Evolutionary conservation across 176 grass and related monocot species (phyloP), one percentile per base, ranked within the genome.

Genomic region (Musa acuminata): DNA sequence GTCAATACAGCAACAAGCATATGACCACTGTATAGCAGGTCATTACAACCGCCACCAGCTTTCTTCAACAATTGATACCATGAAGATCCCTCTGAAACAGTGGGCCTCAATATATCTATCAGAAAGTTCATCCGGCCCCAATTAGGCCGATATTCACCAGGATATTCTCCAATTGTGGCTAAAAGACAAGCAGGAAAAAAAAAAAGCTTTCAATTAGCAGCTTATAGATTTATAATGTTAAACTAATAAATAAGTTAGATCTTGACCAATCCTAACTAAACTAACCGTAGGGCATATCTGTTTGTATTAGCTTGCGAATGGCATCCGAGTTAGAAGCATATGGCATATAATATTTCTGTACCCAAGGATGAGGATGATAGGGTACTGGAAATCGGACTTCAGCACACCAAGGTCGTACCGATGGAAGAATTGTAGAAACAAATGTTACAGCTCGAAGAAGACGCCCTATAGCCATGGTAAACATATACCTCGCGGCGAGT

Each of bases 1-100:
- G 93, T 96, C 55, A 96, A 79, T 48, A 96, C 93, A 78, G 89
- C 79, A 80, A 96, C 93, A 84, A 92, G 77, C 87, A 96, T 92
- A 74, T 96, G 93, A 1, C 94, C 94, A 71, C 94, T 98, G 49
- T 93, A 98, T 64, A 98, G 83, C 80, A 98, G 86, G 62, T 98
- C 94, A 79, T 88, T 98, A 76, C 93, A 96, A 75, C 89, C 93
- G 11, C 93, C 93, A 64, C 86, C 84, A 71, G 90, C 88, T 86
- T 81, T 98, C 82, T 93, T 98, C 79, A 98, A 63, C 72, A 91
- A 83, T 72, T 87, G 85, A 72, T 93, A 90, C 93, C 93, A 92
- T 58, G 87, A 90, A 52, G 89, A 81, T 11, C 85, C 94, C n/a
- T 93, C 90, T 69, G 83, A 88, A 68, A 82, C 72, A 85, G 84